Conservation (phyloP, 495 filamentous ascomycete species). For the Durotheca rogersii region DNA sequence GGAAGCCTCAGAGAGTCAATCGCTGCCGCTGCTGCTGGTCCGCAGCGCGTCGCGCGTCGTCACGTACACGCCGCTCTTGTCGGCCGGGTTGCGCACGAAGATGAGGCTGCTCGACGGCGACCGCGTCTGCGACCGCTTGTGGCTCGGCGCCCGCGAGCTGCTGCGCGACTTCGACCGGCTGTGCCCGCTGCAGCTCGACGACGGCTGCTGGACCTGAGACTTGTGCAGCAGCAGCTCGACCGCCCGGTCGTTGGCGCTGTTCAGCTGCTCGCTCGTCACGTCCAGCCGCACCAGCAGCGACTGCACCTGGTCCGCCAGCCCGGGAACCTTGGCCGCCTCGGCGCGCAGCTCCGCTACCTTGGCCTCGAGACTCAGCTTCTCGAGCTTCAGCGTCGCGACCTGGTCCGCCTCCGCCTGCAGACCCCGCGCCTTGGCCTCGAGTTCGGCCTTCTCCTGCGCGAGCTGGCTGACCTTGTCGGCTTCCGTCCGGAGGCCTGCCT, state of each 20-base stretch:
- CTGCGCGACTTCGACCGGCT: constrained; percentile 27
- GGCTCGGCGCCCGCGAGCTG: constrained; percentile 22
- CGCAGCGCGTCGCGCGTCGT: constrained; percentile 27
- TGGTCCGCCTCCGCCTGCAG: constrained; percentile 41
- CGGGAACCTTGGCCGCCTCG: constrained; percentile 29
- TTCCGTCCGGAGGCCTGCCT: constrained; percentile 27
- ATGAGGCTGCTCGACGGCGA: constrained; percentile 26
- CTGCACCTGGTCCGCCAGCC: constrained; percentile 24
- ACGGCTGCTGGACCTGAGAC: not conserved
- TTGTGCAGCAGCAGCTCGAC: constrained; percentile 5
- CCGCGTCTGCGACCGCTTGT: constrained; percentile 26
- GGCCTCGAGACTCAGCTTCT: constrained; percentile 36
- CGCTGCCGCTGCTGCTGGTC: not conserved
- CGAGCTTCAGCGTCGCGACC: constrained; percentile 31
- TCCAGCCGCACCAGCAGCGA: constrained; percentile 16
- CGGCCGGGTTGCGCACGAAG: constrained; percentile 31
- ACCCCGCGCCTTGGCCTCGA: constrained; percentile 35
- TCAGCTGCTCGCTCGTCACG: constrained; percentile 5
- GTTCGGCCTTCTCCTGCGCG: constrained; percentile 31
- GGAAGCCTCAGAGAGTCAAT: not conserved
- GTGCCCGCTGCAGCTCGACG: not conserved
- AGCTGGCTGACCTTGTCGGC: constrained; percentile 28
- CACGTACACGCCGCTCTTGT: constrained; percentile 24
- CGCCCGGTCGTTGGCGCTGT: not conserved
- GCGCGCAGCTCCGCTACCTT: constrained; percentile 24